Evolutionary conservation across 352 stramenopile species (phyloP), one percentile per base, ranked within the genome.

Genomic region (Lagenidium sp.): DNA sequence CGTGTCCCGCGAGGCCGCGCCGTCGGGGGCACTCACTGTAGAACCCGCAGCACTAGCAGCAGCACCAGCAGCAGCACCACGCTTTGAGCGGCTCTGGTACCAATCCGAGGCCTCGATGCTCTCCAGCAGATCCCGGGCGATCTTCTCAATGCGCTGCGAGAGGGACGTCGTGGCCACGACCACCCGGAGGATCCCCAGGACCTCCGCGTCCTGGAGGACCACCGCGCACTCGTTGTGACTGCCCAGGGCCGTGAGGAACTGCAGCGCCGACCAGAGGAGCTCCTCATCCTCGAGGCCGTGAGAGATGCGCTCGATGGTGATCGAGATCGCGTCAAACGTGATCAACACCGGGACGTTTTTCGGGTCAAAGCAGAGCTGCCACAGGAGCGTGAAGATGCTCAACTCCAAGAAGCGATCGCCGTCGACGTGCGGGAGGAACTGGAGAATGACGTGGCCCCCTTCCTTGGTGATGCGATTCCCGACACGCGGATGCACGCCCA

Each of bases 261-360:
- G 47, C 23, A 80, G 36, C 18, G 45, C 55, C n/a, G 5, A 40
- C 11, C 59, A 37, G 18, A 79, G 44, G 4, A 57, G 52, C 7
- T 59, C 45, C 36, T 76, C 55, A 13, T 73, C 51, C 0, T 53
- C 25, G 6, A 71, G 21, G 36, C 60, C 55, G 21, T 41, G 29
- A 18, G 40, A 55, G 1, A 74, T 53, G 1, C 63, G 55, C 37
- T 71, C 61, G 7, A 53, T 26, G n/a, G 40, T 46, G 21, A 61
- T 69, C 3, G 58, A 18, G 30, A 80, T 63, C 20, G 42, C 55
- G 29, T 73, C 58, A 31, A 59, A 63, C 20, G 68, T 46, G 16
- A 80, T 61, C 22, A 80, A 48, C 19, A 65, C 44, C 22, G 57
- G 53, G 4, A 58, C 44, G 34, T 47, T 64, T 1, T 23, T 41